These are phyloP conservation scores for Trichoderma semiorbis DNA, from an alignment of 2,329 filamentous ascomycete species.

Conservation along the genomic window DNA sequence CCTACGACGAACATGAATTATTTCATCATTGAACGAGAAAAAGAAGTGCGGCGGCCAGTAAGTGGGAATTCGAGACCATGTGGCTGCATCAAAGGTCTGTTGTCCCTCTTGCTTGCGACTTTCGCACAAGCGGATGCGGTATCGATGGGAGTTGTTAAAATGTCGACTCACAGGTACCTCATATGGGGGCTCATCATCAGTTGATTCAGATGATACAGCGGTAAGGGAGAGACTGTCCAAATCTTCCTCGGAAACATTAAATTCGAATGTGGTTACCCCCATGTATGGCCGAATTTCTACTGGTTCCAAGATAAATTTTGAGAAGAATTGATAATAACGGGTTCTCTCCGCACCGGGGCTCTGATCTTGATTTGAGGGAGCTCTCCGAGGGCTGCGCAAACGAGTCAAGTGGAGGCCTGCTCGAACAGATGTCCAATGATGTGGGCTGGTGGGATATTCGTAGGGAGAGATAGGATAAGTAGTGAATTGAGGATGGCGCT, in stretches of 20 bases:
- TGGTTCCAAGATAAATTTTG: conserved; percentile 49
- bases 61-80: conserved; percentile 63
- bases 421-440: conserved; percentile 41
- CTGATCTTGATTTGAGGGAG: conserved; percentile 25
- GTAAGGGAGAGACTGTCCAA: conserved; percentile 36
- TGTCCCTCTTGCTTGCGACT: conserved; percentile 4
- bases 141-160: conserved; percentile 54
- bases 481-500: not conserved
- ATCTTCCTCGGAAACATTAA: conserved; percentile 41
- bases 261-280: conserved; percentile 42
- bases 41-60: conserved; percentile 70
- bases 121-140: conserved; percentile 65
- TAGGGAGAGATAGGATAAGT: conserved; percentile 10
- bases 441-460: conserved; percentile 41
- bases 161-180: conserved; percentile 38
- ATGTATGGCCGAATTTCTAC: conserved; percentile 34
- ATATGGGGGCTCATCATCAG: conserved; percentile 25
- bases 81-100: conserved; percentile 37
- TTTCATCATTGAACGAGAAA: conserved; percentile 61
- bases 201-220: conserved; percentile 21
- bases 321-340: conserved; percentile 57
- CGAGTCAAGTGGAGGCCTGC: conserved; percentile 46
- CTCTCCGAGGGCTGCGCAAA: conserved; percentile 46
- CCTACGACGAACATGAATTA: conserved; percentile 61
- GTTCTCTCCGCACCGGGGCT: conserved; percentile 21